These are phyloP conservation scores for Geoglossum cookeanum DNA, from an alignment of 2,329 filamentous ascomycete species.

Conservation along the genomic window DNA sequence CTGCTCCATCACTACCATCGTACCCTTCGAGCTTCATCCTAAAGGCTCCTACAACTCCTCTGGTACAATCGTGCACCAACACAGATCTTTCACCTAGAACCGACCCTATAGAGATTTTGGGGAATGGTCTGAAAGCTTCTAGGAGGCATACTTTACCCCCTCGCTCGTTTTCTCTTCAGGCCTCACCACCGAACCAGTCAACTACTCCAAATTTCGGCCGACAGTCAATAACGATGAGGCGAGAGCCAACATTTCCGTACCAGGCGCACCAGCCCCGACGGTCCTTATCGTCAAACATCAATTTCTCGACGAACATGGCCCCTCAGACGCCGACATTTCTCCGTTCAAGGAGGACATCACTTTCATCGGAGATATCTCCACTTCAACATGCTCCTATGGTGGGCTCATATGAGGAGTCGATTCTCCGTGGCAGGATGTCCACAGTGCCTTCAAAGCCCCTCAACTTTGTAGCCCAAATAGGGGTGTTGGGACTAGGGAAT, in stretches of 20 bases:
- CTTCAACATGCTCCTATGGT: conserved; percentile 89
- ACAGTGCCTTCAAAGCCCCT: conserved; percentile 84
- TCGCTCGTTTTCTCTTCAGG: conserved; percentile 30
- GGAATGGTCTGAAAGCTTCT: conserved; percentile 24
- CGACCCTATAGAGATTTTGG: conserved; percentile 30
- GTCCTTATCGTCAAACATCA: conserved; percentile 18
- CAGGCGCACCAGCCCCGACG: conserved; percentile 45
- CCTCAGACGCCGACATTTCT: neutral
- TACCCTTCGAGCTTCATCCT: conserved; percentile 59
- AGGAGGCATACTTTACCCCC: conserved; percentile 58
- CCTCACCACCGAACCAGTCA: conserved; percentile 14
- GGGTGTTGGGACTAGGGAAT: conserved; percentile 72
- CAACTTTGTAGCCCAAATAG: conserved; percentile 87
- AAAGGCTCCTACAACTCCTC: conserved; percentile 74
- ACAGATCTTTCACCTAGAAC: conserved; percentile 37
- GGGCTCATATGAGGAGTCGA: conserved; percentile 93
- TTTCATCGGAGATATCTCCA: conserved; percentile 54
- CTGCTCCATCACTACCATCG: conserved; percentile 45
- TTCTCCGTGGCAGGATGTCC: conserved; percentile 87
- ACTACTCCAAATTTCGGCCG: conserved; percentile 13
- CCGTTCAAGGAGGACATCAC: conserved; percentile 45
- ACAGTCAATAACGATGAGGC: conserved; percentile 24
- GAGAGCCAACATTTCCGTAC: conserved; percentile 44
- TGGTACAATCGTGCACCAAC: conserved; percentile 77
- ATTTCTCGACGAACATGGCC: conserved; percentile 22